phyloP scores from a whole-genome alignment of 2,329 filamentous ascomycete genomes.

The Akanthomyces dipterigenus region DNA sequence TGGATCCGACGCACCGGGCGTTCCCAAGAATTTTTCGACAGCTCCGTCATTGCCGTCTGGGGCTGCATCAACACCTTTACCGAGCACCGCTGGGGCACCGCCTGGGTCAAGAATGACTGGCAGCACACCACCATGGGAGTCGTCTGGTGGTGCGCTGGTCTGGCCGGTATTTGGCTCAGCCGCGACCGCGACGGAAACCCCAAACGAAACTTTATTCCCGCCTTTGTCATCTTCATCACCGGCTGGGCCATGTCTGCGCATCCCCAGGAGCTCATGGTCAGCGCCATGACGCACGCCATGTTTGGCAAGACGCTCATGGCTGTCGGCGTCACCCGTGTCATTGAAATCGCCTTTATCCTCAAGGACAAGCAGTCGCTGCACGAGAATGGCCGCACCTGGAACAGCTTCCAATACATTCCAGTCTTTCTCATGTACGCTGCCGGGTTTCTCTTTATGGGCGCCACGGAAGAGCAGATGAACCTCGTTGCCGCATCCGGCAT shows the following conservation, averaged over 20 bases:
- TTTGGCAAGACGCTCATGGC: constrained; percentile 97
- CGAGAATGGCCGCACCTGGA: constrained; percentile 61
- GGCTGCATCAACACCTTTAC: constrained; percentile 98
- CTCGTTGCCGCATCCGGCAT: constrained; percentile 67
- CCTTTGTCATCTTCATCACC: constrained; percentile 82
- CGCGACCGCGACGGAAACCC: constrained; percentile 74
- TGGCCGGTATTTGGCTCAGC: constrained; percentile 89
- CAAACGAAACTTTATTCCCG: constrained; percentile 88
- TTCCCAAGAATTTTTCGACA: constrained; percentile 97
- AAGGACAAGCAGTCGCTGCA: constrained; percentile 60
- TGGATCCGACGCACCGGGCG: constrained; percentile 78
- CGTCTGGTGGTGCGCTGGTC: constrained; percentile 92
- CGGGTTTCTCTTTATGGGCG: constrained; percentile 95
- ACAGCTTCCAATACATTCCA: constrained; percentile 51
- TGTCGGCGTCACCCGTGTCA: constrained; percentile 73
- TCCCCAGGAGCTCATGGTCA: constrained; percentile 75
- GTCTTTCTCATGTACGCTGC: constrained; percentile 75
- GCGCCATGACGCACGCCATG: constrained; percentile 77
- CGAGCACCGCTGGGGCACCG: constrained; percentile 85
- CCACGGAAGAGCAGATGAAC: constrained; percentile 92
- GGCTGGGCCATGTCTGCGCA: constrained; percentile 95
- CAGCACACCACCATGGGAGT: constrained; percentile 99
- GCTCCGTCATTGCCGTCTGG: constrained; percentile 84
- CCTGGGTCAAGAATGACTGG: constrained; percentile 89
- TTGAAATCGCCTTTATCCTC: constrained; percentile 86